Base-by-base conservation (phyloP, 768 basidiomycete genomes). In the Hypholoma fasciculare region DNA sequence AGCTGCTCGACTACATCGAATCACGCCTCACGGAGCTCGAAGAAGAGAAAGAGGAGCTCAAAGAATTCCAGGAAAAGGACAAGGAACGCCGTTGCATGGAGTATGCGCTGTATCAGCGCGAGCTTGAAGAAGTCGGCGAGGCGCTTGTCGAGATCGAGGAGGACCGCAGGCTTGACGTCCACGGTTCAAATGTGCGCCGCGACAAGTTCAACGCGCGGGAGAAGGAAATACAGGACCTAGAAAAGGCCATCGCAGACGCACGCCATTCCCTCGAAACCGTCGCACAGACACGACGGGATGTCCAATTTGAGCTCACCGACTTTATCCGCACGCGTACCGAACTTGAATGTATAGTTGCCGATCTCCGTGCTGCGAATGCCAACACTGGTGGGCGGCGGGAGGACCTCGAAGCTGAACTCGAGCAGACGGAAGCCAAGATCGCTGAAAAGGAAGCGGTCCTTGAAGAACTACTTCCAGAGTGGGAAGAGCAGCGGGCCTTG, bases 41-140 rank as follows among this genome's bases (percentile, higher is more conserved):
- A 67, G 94, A 97, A 67, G 97, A 99, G 75, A 98, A 98, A 70
- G 93, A 96, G 62, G 97, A 99, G 69, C 74, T 99, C 56, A 96
- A 96, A 69, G 94, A 97, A 70, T 99, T 92, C 68, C 94, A 97
- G 71, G 88, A 92, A 61, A 94, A 94, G 69, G 97, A 99, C 69
- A 93, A 94, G 71, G 94, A 98, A 58, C 79, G 96, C 38, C 81
- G 96, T 40, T 96, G 94, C 70, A 77, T 98, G 65, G 97, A 99
- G 69, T 98, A 98, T 69, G 94, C 95, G 0, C 74, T 98, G 61
- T 94, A 97, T 72, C 90, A 93, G 63, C 82, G 91, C 37, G 96
- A 99, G 67, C 72, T 98, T 39, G 87, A 91, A 58, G 96, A 98
- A 63, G 94, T 96, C 1, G 86, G 83, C 0, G 88, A 89, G 53